phyloP scores from a whole-genome alignment of 2,329 filamentous ascomycete genomes.

The Exophiala calicioides region DNA sequence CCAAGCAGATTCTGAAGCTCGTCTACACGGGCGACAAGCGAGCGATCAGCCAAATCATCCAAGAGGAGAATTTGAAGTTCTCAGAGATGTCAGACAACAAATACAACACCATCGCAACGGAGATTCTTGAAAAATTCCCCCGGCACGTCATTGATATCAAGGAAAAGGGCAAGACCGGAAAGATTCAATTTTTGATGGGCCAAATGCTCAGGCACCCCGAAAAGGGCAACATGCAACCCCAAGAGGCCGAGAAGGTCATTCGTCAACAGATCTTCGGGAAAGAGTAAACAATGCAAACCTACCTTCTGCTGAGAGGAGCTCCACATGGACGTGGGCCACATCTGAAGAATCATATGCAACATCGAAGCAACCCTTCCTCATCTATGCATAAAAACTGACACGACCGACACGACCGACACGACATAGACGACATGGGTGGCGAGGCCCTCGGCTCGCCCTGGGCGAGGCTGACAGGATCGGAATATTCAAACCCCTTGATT shows the following conservation, averaged over 20 bases:
- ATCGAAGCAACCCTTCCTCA: too few relatives aligned
- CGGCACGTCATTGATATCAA: conserved; percentile 62
- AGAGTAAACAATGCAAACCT: not conserved
- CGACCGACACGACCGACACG: too few relatives aligned
- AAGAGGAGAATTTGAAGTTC: conserved; percentile 58
- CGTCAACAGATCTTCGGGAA: conserved; percentile 16
- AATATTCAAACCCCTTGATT: too few relatives aligned
- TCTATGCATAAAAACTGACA: too few relatives aligned
- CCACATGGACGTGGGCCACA: too few relatives aligned
- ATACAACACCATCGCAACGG: conserved; percentile 57
- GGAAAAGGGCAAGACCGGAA: conserved; percentile 62
- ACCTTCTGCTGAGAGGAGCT: not conserved
- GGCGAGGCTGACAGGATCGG: too few relatives aligned
- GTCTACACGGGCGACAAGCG: conserved; percentile 56
- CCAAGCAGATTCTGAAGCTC: conserved; percentile 60
- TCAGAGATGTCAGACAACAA: conserved; percentile 57
- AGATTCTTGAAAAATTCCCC: conserved; percentile 56
- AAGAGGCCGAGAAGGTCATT: conserved; percentile 58
- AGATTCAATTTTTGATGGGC: conserved; percentile 68
- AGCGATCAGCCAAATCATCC: conserved; percentile 55
- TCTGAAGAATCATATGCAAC: too few relatives aligned
- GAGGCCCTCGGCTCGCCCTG: too few relatives aligned
- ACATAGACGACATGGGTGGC: too few relatives aligned
- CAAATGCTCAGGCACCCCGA: conserved; percentile 65
- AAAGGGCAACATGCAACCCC: conserved; percentile 63